Evolutionary conservation across 2,329 filamentous ascomycete species (phyloP).

Genomic region (Aureobasidium sp.): DNA sequence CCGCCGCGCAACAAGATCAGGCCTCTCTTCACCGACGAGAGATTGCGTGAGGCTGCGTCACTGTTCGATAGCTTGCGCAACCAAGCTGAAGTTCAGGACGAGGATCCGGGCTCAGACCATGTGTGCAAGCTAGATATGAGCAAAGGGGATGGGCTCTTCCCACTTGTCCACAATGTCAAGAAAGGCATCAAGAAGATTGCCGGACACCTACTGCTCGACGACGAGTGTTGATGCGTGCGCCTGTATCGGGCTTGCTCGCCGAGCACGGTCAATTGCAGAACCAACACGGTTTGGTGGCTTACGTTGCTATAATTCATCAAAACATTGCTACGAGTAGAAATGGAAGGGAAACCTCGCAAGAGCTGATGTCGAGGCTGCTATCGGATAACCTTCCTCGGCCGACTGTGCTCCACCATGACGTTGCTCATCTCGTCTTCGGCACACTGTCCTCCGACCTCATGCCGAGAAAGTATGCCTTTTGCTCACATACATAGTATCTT

Average conservation of each 20-base stretch:
- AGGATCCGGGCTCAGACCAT: constrained; percentile 15
- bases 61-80: constrained; percentile 21
- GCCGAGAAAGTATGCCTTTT: not conserved
- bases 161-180: not conserved
- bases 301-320: not conserved
- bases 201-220: not conserved
- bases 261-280: too few species aligned
- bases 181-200: constrained; percentile 16
- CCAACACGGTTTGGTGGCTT: too few species aligned
- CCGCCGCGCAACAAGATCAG: constrained; percentile 22
- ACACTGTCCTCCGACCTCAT: constrained; percentile 2
- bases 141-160: not conserved
- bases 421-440: not conserved
- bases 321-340: too few species aligned
- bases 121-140: not conserved
- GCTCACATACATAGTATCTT: not conserved
- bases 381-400: constrained; percentile 4
- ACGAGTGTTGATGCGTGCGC: not conserved
- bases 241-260: too few species aligned
- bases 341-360: not conserved
- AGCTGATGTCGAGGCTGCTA: not conserved
- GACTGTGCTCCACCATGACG: not conserved
- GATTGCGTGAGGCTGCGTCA: constrained; percentile 27
- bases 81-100: constrained; percentile 25
- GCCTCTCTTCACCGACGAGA: constrained; percentile 20